These are phyloP conservation scores for Sindora glabra DNA, from an alignment of 306 rosid species.

Conservation along the genomic window DNA sequence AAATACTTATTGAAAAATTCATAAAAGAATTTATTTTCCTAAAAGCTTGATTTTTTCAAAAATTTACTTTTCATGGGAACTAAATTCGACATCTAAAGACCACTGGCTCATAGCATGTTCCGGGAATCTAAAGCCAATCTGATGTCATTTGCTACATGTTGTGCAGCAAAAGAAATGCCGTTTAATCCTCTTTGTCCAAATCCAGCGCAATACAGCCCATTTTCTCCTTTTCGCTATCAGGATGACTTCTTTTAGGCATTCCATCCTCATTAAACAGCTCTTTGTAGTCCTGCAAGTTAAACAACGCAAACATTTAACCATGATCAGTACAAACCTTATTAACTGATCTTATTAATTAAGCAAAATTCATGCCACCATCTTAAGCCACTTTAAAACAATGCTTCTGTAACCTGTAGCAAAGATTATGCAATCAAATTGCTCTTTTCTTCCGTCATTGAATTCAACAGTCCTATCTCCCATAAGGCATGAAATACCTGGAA, in stretches of 20 bases:
- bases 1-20: too few species aligned
- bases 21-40: too few species aligned
- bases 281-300: slow-evolving; percentile 32
- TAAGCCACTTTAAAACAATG: slow-evolving; percentile 52
- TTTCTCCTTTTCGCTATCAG: slow-evolving; percentile 49
- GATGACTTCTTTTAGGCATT: slow-evolving; percentile 41
- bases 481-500: slow-evolving; percentile 25
- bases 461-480: slow-evolving; percentile 3
- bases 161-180: slow-evolving; percentile 45
- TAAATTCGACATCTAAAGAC: too few species aligned
- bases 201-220: slow-evolving; percentile 44
- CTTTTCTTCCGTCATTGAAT: slow-evolving; percentile 31
- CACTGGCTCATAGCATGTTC: too few species aligned
- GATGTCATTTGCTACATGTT: slow-evolving; percentile 35
- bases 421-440: slow-evolving; percentile 39
- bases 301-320: background rate
- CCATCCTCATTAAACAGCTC: slow-evolving; percentile 43
- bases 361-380: slow-evolving; percentile 10
- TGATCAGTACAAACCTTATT: background rate
- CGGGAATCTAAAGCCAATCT: background rate
- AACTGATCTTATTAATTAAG: too few species aligned
- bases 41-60: too few species aligned
- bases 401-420: slow-evolving; percentile 65
- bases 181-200: slow-evolving; percentile 31
- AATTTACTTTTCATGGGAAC: too few species aligned